Base-by-base conservation (phyloP, 2,329 filamentous ascomycete genomes). In the Colletotrichum cordylinicola region DNA sequence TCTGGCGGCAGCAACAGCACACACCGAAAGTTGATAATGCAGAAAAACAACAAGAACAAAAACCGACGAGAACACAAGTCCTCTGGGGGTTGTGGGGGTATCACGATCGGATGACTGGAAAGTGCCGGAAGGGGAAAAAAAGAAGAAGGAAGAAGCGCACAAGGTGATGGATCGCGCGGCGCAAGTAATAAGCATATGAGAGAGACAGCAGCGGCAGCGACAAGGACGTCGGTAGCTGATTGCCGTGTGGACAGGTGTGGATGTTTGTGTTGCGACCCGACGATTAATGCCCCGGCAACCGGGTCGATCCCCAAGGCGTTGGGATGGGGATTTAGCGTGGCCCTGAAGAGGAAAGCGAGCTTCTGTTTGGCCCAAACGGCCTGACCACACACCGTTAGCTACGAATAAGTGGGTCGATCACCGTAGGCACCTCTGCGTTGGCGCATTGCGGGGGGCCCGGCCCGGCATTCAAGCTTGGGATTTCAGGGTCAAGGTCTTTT, bases 211-310 rank as follows among this genome's bases (percentile, higher is more conserved):
- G 43, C 43, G 43, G 43, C 43, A 48, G 24, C 21, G 62, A 56
- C 60, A 24, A 58, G 24, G 29, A 56, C 71, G 66, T 64, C 21
- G 33, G 60, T 24, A 73, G 31, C 61, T 35, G 27, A 27, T n/a
- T 48, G 48, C 70, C 67, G 52, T 66, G 69, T 60, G 35, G 61
- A 52, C 64, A 66, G 27, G 43, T 70, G 52, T 58, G 70, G 52
- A 37, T 75, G 73, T 75, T 73, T 75, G 69, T 75, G 73, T 73
- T 75, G 70, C 66, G 58, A 65, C 70, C 56, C 24, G 64, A n/a
- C 75, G 77, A 79, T 79, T 58, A 73, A 70, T 81, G 79, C 77
- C 79, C 77, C 76, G 72, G 79, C 79, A 71, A 74, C 70, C 56
- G 71, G 72, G 71, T 69, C 71, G 64, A 77, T 71, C 43, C 13